These are phyloP conservation scores for Salix viminalis DNA, from an alignment of 345 rosid species.

Conservation along the genomic window DNA sequence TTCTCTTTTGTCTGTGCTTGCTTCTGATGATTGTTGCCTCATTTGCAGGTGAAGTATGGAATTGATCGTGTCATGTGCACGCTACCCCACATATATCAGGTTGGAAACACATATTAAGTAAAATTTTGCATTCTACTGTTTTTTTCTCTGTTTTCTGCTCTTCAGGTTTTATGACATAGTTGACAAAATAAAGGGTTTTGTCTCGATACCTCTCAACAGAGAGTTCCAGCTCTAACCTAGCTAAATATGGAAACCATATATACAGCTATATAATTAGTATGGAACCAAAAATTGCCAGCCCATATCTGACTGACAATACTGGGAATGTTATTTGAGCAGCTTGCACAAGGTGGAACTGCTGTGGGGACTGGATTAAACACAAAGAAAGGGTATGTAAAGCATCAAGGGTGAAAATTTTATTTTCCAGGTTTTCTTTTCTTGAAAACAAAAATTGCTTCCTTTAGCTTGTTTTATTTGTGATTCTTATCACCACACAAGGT, in stretches of 20 bases:
- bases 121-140: constrained; percentile 5
- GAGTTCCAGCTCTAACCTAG: too few relatives aligned
- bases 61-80: constrained; percentile 64
- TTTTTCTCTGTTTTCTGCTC: not conserved
- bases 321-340: constrained; percentile 48
- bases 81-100: constrained; percentile 91
- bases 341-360: constrained; percentile 99
- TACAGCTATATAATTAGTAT: too few relatives aligned
- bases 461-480: not conserved
- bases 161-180: constrained; percentile 31
- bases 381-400: constrained; percentile 72
- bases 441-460: not conserved
- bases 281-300: too few relatives aligned
- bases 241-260: too few relatives aligned
- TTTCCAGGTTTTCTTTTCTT: too few relatives aligned
- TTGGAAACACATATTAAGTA: constrained; percentile 24
- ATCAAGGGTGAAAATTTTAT: constrained; percentile 4
- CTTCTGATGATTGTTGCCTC: not conserved
- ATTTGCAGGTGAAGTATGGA: constrained; percentile 74
- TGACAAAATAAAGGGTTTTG: too few relatives aligned
- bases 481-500: not conserved
- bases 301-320: not conserved
- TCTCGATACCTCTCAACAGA: too few relatives aligned
- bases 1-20: not conserved
- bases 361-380: constrained; percentile 98